Evolutionary conservation across 371 early-diverging fungal species (phyloP), one percentile per base, ranked within the genome.

Genomic region (Saksenaea vasiformis): DNA sequence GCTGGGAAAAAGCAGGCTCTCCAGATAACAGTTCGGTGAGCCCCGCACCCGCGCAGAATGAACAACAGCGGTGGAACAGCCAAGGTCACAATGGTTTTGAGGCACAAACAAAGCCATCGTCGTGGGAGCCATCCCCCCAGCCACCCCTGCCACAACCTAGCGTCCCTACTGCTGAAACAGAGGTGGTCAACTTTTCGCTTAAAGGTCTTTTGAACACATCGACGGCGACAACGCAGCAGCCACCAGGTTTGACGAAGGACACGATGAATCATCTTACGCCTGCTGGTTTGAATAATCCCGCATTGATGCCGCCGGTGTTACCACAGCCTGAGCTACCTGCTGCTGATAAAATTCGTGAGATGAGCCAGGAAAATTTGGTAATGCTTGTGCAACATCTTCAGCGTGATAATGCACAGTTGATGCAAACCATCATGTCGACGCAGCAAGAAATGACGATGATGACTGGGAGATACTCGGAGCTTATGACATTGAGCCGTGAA

Each of bases 371-470:
- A 15, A 39, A 61, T 65, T 53, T 80, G 22, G 59, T 78, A 11
- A 61, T 73, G 19, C 28, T 78, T 31, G 70, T 82, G 10, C 66
- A 72, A 24, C 72, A 68, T 1, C 57, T 84, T 35, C 77, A 73
- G 37, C 60, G 68, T 1, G 85, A 84, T 56, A 82, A 82, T 56
- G 64, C 69, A 15, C 76, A 78, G 31, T 35, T 84, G 35, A 58
- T 77, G 17, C 68, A 77, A 5, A 74, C 76, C 0, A 54, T 80
- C 56, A 67, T 76, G 22, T 72, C 72, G 17, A 74, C 79, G 72
- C 85, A 77, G 54, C 78, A 80, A 51, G 82, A 84, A 37, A 73
- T 84, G 51, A 69, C 75, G 5, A 68, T 73, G 11, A 58, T 82
- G 61, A 76, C 73, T 5, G 67, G 66, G 41, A 74, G 76, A 28